Conservation (phyloP, 192 early-diverging fungal species). For the Geranomyces variabilis region DNA sequence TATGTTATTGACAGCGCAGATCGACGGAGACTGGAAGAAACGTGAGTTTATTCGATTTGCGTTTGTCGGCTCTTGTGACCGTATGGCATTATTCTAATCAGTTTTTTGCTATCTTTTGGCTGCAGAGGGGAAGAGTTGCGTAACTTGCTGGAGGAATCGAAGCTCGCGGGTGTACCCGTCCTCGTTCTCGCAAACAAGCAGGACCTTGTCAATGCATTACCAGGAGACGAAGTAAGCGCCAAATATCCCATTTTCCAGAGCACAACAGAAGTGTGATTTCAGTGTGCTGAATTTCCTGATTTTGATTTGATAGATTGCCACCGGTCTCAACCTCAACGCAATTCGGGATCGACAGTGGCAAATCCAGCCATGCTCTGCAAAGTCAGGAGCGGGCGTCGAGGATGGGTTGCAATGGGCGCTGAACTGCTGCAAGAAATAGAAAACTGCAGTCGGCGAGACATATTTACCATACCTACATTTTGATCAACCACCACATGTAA, state of each 20-base stretch:
- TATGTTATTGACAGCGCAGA: slow-evolving; percentile 98
- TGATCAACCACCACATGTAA: no score
- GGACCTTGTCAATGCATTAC: slow-evolving; percentile 70
- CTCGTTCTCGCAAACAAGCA: slow-evolving; percentile 99
- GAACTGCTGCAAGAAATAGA: slow-evolving; percentile 14
- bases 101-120: not conserved
- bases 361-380: slow-evolving; percentile 62
- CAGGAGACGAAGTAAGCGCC: slow-evolving; percentile 51
- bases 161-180: slow-evolving; percentile 86
- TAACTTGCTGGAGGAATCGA: slow-evolving; percentile 82
- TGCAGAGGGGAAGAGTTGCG: slow-evolving; percentile 69
- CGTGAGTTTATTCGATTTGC: no score
- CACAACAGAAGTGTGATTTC: not conserved
- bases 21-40: slow-evolving; percentile 77
- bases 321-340: slow-evolving; percentile 57
- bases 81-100: no score
- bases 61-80: no score
- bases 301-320: slow-evolving; percentile 48
- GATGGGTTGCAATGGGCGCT: slow-evolving; percentile 69
- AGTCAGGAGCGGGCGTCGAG: slow-evolving; percentile 51
- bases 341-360: slow-evolving; percentile 64
- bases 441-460: no score
- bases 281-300: not conserved
- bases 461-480: no score
- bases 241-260: no score